phyloP scores from a whole-genome alignment of 805 yeast genomes.

The Candida pseudofarinosa region DNA sequence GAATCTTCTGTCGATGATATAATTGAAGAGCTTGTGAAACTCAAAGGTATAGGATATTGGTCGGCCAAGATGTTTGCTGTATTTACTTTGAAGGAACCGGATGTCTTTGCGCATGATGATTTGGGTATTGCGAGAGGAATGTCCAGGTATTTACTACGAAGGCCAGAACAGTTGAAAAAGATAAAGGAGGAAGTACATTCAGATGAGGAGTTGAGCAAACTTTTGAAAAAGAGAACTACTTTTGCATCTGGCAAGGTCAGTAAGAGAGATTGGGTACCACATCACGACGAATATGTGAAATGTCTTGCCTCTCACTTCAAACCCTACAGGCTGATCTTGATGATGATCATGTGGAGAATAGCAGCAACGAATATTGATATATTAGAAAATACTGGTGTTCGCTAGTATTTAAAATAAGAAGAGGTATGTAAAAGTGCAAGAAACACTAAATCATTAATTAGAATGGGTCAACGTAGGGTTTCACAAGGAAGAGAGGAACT shows the following conservation, averaged over 20 bases:
- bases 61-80: conserved; percentile 82
- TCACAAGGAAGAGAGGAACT: too few species aligned
- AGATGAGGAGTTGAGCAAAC: conserved; percentile 28
- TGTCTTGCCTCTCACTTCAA: conserved; percentile 53
- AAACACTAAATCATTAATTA: too few species aligned
- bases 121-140: conserved; percentile 84
- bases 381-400: conserved; percentile 18
- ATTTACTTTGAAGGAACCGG: conserved; percentile 61
- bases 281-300: conserved; percentile 55
- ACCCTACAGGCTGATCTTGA: conserved; percentile 67
- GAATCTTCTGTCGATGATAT: conserved; percentile 42
- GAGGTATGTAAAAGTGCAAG: too few species aligned
- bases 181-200: conserved; percentile 33
- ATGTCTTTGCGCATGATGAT: conserved; percentile 76
- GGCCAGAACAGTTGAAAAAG: conserved; percentile 47
- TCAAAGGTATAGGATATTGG: conserved; percentile 83
- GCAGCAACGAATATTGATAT: conserved; percentile 55
- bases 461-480: too few species aligned
- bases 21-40: conserved; percentile 42
- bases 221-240: conserved; percentile 34
- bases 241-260: conserved; percentile 26
- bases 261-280: conserved; percentile 62
- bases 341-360: conserved; percentile 72
- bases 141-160: conserved; percentile 52
- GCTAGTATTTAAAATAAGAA: conserved; percentile 1